Evolutionary conservation across 768 basidiomycete genomes (phyloP), one percentile per base, ranked within the genome.

Genomic region (Russula griseocarnosa): DNA sequence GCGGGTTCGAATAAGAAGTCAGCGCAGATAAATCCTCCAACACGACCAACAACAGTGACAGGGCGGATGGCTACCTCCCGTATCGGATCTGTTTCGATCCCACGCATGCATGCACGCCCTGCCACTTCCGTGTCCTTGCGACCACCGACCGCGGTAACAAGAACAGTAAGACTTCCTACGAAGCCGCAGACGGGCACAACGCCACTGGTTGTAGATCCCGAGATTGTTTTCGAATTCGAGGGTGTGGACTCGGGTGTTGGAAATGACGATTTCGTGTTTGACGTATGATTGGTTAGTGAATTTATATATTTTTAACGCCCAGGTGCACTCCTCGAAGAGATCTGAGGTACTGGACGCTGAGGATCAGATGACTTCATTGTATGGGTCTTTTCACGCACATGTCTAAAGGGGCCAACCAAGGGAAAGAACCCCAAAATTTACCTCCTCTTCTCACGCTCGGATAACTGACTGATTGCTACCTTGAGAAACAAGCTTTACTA

Each of bases 211-310:
- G 9, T 34, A 26, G 34, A 53, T 18, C 40, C 47, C 11, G 58
- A 51, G n/a, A 44, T 36, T 16, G 32, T 40, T 60, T 40, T 60
- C 18, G 30, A 51, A 49, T 60, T 60, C 11, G 54, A 56, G 16
- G 32, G 24, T 28, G 38, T 32, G 22, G 34, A 13, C 11, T 34
- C 11, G 11, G 63, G 26, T 16, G 26, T 49, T 50, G 46, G 1
- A 36, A 5, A 38, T 20, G 47, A 60, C 14, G 58, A 65, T 32
- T 65, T 65, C 16, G 60, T 60, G 63, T 60, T 65, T 34, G 47
- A 60, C 22, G 54, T 65, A 50, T 65, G 30, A 60, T 34, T 30
- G 22, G 50, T n/a, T n/a, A 38, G 38, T 8, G 52, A 55, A 55
- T 60, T 18, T 38, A 24, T 44, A 20, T 24, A 6, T 44, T 26